Percentiles rank a stretch among this genome's conserved stretches.
Conservation (phyloP, 202 grass and related monocot species). For the Panicum hallii region DNA sequence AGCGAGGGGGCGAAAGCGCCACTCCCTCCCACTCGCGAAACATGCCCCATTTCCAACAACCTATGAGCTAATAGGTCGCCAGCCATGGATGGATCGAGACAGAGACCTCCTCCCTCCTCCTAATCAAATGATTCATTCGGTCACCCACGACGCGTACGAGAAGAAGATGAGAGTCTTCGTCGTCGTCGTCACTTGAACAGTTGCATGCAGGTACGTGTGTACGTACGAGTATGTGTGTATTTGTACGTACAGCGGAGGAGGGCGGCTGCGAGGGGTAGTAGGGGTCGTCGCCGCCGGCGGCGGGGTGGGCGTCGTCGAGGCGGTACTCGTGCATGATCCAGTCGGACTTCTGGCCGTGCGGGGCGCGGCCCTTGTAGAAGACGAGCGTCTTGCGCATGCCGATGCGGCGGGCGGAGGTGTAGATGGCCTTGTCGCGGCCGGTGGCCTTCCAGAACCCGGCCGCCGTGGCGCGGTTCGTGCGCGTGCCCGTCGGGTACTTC, state of each 20-base stretch:
- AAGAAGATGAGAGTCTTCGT: not conserved
- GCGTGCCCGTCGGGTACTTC: slow-evolving; percentile 92
- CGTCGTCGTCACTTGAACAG: not conserved
- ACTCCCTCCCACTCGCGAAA: slow-evolving; percentile 24
- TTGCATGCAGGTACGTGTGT: slow-evolving; percentile 7
- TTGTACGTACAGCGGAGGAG: slow-evolving; percentile 49
- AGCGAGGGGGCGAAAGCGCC: slow-evolving; percentile 45
- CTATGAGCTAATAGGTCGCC: not conserved
- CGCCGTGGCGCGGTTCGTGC: slow-evolving; percentile 86
- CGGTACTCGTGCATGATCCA: slow-evolving; percentile 99
- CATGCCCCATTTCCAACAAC: slow-evolving; percentile 53
- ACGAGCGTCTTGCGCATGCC: slow-evolving; percentile 99
- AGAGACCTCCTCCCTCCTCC: no score
- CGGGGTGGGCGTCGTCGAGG: slow-evolving; percentile 49
- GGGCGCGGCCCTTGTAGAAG: slow-evolving; percentile 92
- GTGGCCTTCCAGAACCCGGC: slow-evolving; percentile 97
- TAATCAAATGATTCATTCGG: not conserved
- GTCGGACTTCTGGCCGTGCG: slow-evolving; percentile 91
- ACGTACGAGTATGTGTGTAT: not conserved
- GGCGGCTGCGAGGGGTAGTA: slow-evolving; percentile 31
- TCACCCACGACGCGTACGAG: not conserved
- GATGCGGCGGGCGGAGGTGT: slow-evolving; percentile 56
- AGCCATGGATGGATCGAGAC: not conserved
- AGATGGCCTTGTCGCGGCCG: slow-evolving; percentile 87
- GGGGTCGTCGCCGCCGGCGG: slow-evolving; percentile 2